A percentile compares a stretch with the other conserved stretches of the same genome.
These are phyloP conservation scores for Solanum verrucosum DNA, from an alignment of 257 asterid species.

Conservation along the genomic window DNA sequence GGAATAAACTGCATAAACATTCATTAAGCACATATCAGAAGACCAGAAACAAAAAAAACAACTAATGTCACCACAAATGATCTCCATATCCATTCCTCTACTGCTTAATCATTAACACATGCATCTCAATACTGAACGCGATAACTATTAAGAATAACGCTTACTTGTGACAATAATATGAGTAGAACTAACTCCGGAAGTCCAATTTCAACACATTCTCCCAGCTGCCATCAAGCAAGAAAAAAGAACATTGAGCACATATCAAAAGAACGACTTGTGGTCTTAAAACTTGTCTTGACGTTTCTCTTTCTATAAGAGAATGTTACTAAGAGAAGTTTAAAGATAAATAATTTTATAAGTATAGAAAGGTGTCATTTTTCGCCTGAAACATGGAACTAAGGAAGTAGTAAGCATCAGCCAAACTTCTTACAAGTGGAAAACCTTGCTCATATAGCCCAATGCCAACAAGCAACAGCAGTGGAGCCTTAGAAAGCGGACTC, in stretches of 20 bases:
- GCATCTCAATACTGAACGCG: not conserved
- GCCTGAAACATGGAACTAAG: not conserved
- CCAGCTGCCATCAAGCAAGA: slow-evolving; percentile 18
- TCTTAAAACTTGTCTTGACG: not conserved
- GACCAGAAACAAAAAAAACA: not conserved
- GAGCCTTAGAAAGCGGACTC: slow-evolving; percentile 85
- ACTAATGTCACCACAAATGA: not conserved
- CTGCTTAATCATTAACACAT: not conserved
- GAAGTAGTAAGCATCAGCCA: not conserved
- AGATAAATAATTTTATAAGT: not conserved
- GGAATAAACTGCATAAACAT: slow-evolving; percentile 57
- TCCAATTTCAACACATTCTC: slow-evolving; percentile 36
- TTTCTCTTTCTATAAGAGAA: not conserved
- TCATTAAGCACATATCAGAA: not conserved
- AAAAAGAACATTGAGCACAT: not conserved
- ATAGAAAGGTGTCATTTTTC: not conserved
- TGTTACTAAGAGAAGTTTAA: not conserved
- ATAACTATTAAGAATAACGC: not conserved
- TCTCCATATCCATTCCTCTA: not conserved
- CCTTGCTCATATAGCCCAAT: slow-evolving; percentile 83
- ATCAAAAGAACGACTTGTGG: not conserved
- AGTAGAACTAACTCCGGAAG: slow-evolving; percentile 33
- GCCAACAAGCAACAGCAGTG: slow-evolving; percentile 74
- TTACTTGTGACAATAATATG: slow-evolving; percentile 30
- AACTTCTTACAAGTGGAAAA: slow-evolving; percentile 61